phyloP scores from a whole-genome alignment of 768 basidiomycete genomes.

The Suillus ampliporus region DNA sequence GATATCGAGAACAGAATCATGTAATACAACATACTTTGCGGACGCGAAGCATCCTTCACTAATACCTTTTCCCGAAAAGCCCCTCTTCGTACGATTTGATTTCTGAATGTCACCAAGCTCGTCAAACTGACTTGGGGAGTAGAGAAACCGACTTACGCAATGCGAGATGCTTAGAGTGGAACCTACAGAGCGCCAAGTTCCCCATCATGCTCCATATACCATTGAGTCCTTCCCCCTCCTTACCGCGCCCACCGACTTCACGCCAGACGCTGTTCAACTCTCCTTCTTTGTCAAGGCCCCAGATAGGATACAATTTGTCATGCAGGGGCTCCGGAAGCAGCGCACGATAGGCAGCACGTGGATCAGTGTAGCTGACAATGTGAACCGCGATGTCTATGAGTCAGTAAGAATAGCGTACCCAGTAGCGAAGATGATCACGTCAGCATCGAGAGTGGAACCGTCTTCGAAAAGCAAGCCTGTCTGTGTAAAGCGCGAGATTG shows the following conservation, averaged over 20 bases:
- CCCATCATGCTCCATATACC: constrained; percentile 66
- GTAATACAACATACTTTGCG: neutral
- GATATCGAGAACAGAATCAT: neutral
- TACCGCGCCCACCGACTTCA: constrained; percentile 48
- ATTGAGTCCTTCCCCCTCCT: constrained; percentile 20
- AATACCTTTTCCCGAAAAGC: constrained; percentile 40
- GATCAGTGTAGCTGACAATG: constrained; percentile 27
- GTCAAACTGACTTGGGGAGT: neutral
- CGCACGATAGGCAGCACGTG: constrained; percentile 20
- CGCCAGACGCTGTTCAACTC: constrained; percentile 41
- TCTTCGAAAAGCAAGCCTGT: constrained; percentile 47
- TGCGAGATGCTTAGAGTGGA: constrained; percentile 71
- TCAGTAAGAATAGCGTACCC: constrained; percentile 39
- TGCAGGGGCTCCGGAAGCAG: constrained; percentile 25
- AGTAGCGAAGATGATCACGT: constrained; percentile 56
- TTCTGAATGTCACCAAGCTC: constrained; percentile 44
- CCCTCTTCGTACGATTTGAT: constrained; percentile 71
- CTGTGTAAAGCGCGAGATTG: constrained; percentile 46
- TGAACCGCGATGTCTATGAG: neutral
- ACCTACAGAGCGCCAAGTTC: constrained; percentile 64
- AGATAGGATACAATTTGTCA: constrained; percentile 29
- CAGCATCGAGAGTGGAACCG: constrained; percentile 49
- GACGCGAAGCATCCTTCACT: neutral
- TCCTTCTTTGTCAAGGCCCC: constrained; percentile 40
- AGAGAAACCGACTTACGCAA: constrained; percentile 53